Percentiles rank a stretch among this genome's conserved stretches.
Conservation (phyloP, 148 eudicot genomes). For the Camellia granthamiana region DNA sequence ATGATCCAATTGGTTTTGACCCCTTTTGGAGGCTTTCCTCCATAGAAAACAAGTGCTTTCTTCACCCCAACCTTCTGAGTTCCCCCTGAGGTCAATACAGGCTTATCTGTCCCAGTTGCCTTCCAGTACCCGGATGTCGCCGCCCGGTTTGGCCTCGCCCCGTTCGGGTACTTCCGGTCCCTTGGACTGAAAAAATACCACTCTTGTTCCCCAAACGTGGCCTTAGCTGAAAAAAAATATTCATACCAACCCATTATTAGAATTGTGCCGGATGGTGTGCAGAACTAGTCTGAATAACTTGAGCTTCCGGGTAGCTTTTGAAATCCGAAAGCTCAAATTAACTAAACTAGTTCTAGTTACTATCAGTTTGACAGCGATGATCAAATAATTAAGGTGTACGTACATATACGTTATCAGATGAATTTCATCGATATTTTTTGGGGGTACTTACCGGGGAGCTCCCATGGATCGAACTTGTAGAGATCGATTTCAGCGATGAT, state of each 20-base stretch:
- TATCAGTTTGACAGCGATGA: too few species aligned
- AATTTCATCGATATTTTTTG: neutral
- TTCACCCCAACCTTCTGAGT: constrained; percentile 26
- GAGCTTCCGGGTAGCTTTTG: too few species aligned
- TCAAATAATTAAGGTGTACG: too few species aligned
- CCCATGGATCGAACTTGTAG: constrained; percentile 47
- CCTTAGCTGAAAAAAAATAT: constrained; percentile 22
- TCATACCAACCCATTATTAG: neutral
- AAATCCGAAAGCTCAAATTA: too few species aligned
- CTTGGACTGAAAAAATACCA: constrained; percentile 37
- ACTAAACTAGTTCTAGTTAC: too few species aligned
- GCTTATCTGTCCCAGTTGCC: constrained; percentile 35
- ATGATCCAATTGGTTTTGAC: constrained; percentile 35
- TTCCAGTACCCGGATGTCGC: constrained; percentile 36
- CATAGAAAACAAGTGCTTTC: constrained; percentile 35
- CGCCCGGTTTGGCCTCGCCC: constrained; percentile 29
- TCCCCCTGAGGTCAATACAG: constrained; percentile 23
- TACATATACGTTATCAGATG: neutral
- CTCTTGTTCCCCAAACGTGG: constrained; percentile 30
- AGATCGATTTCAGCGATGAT: constrained; percentile 36
- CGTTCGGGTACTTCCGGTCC: constrained; percentile 31
- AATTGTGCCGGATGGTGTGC: too few species aligned
- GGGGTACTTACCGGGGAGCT: constrained; percentile 27
- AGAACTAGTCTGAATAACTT: too few species aligned
- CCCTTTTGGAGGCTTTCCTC: constrained; percentile 34